Percentiles rank a stretch among this genome's conserved stretches.
These are phyloP conservation scores for Protomyces arabidopsidicola DNA, from an alignment of 1,139 yeast species.

Conservation along the genomic window DNA sequence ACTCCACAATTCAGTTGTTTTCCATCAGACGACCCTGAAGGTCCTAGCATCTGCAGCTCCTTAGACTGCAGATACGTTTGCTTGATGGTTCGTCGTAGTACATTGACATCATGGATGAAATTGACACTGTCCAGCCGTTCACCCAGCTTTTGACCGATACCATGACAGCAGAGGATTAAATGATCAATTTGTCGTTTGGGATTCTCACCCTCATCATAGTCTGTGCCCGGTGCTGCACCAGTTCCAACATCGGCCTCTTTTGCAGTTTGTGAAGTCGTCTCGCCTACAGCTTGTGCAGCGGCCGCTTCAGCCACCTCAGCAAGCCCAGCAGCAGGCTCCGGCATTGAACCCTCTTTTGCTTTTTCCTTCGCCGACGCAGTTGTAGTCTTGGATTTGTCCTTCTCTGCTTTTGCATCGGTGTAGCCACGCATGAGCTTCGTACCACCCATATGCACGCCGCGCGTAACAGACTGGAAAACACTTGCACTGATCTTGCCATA, in stretches of 20 bases:
- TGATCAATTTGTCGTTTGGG: slow-evolving; percentile 60
- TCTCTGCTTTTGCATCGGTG: slow-evolving; percentile 24
- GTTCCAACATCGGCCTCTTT: slow-evolving; percentile 24
- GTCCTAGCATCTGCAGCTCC: slow-evolving; percentile 35
- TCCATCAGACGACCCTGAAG: slow-evolving; percentile 41
- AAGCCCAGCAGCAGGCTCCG: neutral
- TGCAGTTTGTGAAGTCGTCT: slow-evolving; percentile 26
- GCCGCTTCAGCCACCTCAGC: slow-evolving; percentile 1
- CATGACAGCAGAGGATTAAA: slow-evolving; percentile 79
- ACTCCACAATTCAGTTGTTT: slow-evolving; percentile 33
- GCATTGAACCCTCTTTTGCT: neutral
- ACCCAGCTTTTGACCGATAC: slow-evolving; percentile 87
- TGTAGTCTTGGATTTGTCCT: neutral
- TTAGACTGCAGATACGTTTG: slow-evolving; percentile 34
- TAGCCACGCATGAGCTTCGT: slow-evolving; percentile 36
- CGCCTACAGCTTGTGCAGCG: neutral
- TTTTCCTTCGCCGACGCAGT: neutral
- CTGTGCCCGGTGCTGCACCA: slow-evolving; percentile 27
- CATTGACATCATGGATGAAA: slow-evolving; percentile 79
- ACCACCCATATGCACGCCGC: slow-evolving; percentile 35
- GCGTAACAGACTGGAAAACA: slow-evolving; percentile 32
- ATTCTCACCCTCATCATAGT: slow-evolving; percentile 24
- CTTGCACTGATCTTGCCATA: slow-evolving; percentile 35
- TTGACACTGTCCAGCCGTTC: slow-evolving; percentile 72
- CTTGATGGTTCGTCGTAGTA: slow-evolving; percentile 48